Percentiles rank a stretch among this genome's conserved stretches.
Conservation (phyloP, 176 grass and related monocot genomes). For the Lolium multiflorum region DNA sequence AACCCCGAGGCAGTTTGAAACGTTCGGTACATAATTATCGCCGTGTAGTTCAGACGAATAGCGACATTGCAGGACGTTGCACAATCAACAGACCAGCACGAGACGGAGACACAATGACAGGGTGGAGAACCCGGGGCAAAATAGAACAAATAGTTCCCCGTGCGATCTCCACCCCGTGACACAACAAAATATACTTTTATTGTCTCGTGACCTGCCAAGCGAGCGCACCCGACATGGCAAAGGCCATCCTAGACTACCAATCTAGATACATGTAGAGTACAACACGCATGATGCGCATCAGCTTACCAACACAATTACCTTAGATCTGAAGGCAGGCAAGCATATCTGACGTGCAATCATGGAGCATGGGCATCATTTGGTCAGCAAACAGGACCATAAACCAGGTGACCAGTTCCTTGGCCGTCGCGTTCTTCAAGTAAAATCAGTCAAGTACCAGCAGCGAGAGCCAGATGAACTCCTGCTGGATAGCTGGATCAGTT, state of each 20-base stretch:
- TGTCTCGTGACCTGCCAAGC: conserved; percentile 35
- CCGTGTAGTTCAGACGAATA: neutral
- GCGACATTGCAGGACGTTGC: neutral
- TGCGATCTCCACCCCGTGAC: conserved; percentile 34
- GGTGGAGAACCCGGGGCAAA: conserved; percentile 37
- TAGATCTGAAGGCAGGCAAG: neutral
- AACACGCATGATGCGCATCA: conserved; percentile 12
- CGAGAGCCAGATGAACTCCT: neutral
- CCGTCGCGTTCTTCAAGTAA: too few species aligned
- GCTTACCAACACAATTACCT: conserved; percentile 45
- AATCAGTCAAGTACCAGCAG: neutral
- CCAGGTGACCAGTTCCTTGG: neutral
- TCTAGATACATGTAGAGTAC: conserved; percentile 2
- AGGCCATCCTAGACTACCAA: conserved; percentile 14
- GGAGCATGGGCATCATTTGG: neutral
- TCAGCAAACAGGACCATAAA: neutral
- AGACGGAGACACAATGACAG: neutral
- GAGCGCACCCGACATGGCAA: conserved; percentile 46
- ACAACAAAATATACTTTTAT: conserved; percentile 11
- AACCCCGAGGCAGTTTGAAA: neutral
- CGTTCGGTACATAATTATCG: neutral
- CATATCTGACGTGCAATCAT: neutral
- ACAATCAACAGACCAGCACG: neutral
- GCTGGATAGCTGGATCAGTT: neutral
- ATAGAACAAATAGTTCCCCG: conserved; percentile 26